These are phyloP conservation scores for Drosera spatulata DNA, from an alignment of 179 eudicot genomes.

Conservation along the genomic window DNA sequence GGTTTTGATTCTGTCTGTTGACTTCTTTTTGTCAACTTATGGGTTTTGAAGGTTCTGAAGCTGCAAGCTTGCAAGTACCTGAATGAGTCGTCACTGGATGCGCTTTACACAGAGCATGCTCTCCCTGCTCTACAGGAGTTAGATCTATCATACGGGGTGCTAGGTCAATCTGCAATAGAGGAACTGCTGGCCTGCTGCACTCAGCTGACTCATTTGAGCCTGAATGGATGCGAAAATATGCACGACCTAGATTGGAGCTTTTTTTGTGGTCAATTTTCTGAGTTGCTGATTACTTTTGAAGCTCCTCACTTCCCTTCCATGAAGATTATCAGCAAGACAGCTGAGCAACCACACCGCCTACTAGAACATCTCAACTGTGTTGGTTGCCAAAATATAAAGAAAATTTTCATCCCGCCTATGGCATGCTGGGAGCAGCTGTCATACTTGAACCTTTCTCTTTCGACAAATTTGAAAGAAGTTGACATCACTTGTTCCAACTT, in stretches of 20 bases:
- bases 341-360: conserved; percentile 47
- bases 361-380: conserved; percentile 87
- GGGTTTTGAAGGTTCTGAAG: conserved; percentile 51
- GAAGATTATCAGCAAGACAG: conserved; percentile 10
- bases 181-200: conserved; percentile 78
- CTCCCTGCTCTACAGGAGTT: conserved; percentile 76
- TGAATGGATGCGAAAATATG: conserved; percentile 94
- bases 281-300: conserved; percentile 12
- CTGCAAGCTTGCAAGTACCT: conserved; percentile 97
- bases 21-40: no score
- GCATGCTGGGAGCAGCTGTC: conserved; percentile 63
- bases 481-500: conserved; percentile 65
- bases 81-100: conserved; percentile 60
- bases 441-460: conserved; percentile 73
- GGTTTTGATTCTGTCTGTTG: no score
- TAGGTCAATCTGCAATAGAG: conserved; percentile 79
- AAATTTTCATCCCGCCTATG: conserved; percentile 53
- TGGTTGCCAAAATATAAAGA: conserved; percentile 82
- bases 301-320: conserved; percentile 13
- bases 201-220: conserved; percentile 83
- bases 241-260: conserved; percentile 83
- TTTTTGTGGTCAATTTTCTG: conserved; percentile 12
- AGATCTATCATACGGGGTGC: conserved; percentile 90
- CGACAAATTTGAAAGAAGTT: conserved; percentile 73
- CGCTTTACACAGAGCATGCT: conserved; percentile 77